Percentiles rank a stretch among this genome's conserved stretches.
These are phyloP conservation scores for Suhomyces bokatorum DNA, from an alignment of 1,139 yeast genomes.

Conservation along the genomic window DNA sequence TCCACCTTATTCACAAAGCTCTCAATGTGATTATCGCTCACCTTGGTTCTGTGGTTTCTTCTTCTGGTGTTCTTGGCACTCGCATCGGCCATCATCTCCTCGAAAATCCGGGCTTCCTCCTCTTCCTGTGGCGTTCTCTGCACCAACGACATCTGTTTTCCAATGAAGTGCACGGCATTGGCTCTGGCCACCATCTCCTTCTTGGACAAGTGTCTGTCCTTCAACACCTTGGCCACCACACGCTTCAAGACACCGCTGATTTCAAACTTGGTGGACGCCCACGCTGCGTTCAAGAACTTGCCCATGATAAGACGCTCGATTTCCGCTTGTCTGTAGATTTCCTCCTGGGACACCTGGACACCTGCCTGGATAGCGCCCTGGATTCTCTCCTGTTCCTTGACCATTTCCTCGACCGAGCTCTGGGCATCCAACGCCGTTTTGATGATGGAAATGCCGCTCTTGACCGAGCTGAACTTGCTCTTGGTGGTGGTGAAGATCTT, in stretches of 20 bases:
- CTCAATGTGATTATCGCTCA: conserved; percentile 15
- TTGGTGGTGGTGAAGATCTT: conserved; percentile 54
- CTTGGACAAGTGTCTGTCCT: conserved; percentile 53
- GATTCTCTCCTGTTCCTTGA: conserved; percentile 50
- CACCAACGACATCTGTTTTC: conserved; percentile 55
- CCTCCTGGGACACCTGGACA: conserved; percentile 39
- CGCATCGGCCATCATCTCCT: conserved; percentile 73
- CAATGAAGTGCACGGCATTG: conserved; percentile 57
- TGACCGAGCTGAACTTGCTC: conserved; percentile 39
- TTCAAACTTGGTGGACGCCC: conserved; percentile 79
- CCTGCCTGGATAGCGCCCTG: conserved; percentile 38
- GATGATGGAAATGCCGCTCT: conserved; percentile 41
- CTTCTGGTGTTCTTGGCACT: conserved; percentile 48
- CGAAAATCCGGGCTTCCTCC: conserved; percentile 73
- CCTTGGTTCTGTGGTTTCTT: conserved; percentile 8
- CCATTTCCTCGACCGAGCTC: conserved; percentile 40
- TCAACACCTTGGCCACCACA: conserved; percentile 60
- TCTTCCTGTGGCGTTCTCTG: conserved; percentile 68
- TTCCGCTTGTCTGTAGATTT: conserved; percentile 56
- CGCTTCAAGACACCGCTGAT: conserved; percentile 65
- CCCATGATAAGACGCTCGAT: conserved; percentile 70
- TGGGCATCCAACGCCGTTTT: conserved; percentile 49
- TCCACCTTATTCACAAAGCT: conserved; percentile 15
- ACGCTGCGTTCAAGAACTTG: conserved; percentile 71
- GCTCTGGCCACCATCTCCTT: conserved; percentile 60